Percentiles rank a stretch among this genome's conserved stretches.
These are phyloP conservation scores for Trebouxia gelatinosa DNA, from an alignment of 163 green algal species.

Conservation along the genomic window DNA sequence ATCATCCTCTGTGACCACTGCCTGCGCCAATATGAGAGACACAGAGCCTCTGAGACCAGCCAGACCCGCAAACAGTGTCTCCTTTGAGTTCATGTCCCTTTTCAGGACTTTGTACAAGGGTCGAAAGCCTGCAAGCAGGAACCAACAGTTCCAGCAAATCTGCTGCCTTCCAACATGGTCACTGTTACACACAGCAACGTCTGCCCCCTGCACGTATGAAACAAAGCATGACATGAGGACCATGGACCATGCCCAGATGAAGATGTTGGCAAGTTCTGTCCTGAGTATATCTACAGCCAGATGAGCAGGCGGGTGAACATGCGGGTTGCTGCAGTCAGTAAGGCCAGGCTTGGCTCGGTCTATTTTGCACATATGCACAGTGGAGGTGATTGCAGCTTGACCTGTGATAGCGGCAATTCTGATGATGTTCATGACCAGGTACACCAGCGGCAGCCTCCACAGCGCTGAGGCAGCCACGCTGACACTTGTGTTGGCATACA, in stretches of 20 bases:
- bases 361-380: too few relatives aligned
- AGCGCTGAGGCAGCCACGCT: constrained; percentile 26
- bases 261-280: too few relatives aligned
- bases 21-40: constrained; percentile 80
- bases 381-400: too few relatives aligned
- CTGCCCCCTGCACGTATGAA: too few relatives aligned
- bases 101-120: constrained; percentile 37
- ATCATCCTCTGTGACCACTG: constrained; percentile 55
- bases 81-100: constrained; percentile 42
- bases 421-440: constrained; percentile 39
- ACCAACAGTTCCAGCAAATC: not conserved
- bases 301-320: too few relatives aligned
- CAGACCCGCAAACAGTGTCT: constrained; percentile 67
- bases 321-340: too few relatives aligned
- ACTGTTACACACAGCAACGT: too few relatives aligned
- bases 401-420: constrained; percentile 33
- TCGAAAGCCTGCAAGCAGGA: constrained; percentile 44
- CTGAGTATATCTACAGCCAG: too few relatives aligned
- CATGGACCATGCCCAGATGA: too few relatives aligned
- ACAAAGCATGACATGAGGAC: too few relatives aligned
- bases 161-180: too few relatives aligned
- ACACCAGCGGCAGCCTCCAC: constrained; percentile 43
- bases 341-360: too few relatives aligned
- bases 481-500: constrained; percentile 11
- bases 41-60: constrained; percentile 74